Evolutionary conservation across 805 yeast genomes (phyloP), one percentile per base, ranked within the genome.

Genomic region (Lipomyces yamanashiensis): DNA sequence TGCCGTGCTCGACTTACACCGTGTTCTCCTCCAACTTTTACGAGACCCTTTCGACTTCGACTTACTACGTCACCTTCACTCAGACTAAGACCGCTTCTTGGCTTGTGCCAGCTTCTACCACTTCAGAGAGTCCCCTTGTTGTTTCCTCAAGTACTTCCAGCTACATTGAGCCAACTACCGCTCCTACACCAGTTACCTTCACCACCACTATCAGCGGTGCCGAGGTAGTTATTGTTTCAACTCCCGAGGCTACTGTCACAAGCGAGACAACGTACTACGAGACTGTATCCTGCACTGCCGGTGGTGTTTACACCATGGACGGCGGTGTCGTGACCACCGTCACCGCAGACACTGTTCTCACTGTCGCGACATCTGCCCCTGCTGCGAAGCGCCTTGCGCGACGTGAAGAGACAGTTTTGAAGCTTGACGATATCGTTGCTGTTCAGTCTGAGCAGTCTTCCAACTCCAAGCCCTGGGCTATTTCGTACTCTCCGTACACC

Each of bases 401-500:
- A 23, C 59, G 65, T 15, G 53, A 57, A 12, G 61, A 52, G 37
- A 33, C 36, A 8, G 64, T 49, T 12, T 6, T 52, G 44, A 21
- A 51, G n/a, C 23, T 52, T 39, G 17, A 50, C 8, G 54, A 45
- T 7, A 36, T 39, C 19, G 33, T 21, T 47, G 43, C 28, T 33
- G 17, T 10, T 7, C 50, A 19, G 10, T 9, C 50, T 23, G 45
- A 52, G 41, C 19, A 52, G 55, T 12, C n/a, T 13, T 19, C 61
- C 9, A 40, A 67, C 12, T 48, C 60, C n/a, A 45, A 66, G 23
- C 78, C 77, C 48, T 66, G 73, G 45, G 73, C 73, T 23, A 71
- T 76, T 40, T 75, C 77, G 15, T 77, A 77, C 70, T 68, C 73
- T 28, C 98, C 98, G 47, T 92, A 90, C 79, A 84, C 87, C 40